Conservation (phyloP, 306 rosid species). For the Prunus mongolica region DNA sequence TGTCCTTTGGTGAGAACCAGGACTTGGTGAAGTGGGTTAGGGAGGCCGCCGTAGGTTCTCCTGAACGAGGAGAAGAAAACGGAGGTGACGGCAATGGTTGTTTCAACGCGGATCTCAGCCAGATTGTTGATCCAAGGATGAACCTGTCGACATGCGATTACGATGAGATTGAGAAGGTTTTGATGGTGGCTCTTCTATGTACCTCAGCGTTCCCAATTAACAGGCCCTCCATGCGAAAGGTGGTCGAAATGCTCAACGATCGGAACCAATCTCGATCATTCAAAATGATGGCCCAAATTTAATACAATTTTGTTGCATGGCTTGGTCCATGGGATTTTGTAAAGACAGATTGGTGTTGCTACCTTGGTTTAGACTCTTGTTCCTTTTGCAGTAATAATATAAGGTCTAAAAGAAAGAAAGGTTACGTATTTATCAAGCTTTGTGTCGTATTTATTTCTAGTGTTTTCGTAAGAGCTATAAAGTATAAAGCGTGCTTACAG, state of each 20-base stretch:
- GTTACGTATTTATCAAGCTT: background rate
- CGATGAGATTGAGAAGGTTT: conserved; percentile 52
- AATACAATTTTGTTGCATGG: background rate
- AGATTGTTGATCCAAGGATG: conserved; percentile 58
- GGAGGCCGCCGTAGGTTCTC: conserved; percentile 30
- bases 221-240: conserved; percentile 82
- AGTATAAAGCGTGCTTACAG: background rate
- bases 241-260: conserved; percentile 62
- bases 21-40: conserved; percentile 78
- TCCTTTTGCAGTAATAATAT: background rate
- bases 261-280: conserved; percentile 25
- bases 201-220: conserved; percentile 56
- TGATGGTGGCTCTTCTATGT: conserved; percentile 70
- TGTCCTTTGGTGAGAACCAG: conserved; percentile 59
- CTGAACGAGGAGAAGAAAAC: conserved; percentile 9
- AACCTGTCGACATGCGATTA: conserved; percentile 32
- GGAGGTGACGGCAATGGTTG: background rate
- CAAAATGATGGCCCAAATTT: conserved; percentile 14
- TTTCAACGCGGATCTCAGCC: conserved; percentile 1
- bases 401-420: background rate
- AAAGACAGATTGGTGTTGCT: background rate
- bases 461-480: no score
- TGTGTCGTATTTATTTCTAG: no score
- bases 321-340: background rate
- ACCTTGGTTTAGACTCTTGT: background rate